Base-by-base conservation (phyloP, 2,329 filamentous ascomycete species). In the Sporothrix brasiliensis region DNA sequence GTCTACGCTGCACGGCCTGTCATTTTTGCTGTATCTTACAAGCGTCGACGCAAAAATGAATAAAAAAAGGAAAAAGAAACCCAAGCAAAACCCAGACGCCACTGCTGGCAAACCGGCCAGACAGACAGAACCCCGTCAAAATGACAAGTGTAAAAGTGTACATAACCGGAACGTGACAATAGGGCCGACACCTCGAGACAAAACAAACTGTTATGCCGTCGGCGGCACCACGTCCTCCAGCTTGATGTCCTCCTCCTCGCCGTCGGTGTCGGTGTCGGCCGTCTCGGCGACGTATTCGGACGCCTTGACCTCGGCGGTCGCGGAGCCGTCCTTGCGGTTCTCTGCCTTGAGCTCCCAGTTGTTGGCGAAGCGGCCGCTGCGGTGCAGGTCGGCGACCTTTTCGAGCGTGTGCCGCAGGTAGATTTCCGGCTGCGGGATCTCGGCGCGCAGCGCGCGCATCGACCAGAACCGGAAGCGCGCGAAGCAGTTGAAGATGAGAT, bases 401-500 rank as follows among this genome's bases (percentile, higher is more conserved):
- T 94, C 91, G 74, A 99, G 82, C 0, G 90, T 91, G 78, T 95
- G 88, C 69, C 94, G 93, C 73, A 99, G 87, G 79, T 94, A 98
- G n/a, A 91, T 89, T 78, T 98, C 95, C 1, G 95, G 95, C 81
- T 99, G 95, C 72, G 90, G 87, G 52, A 96, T 87, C 72, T 86
- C 83, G 67, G 88, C 85, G 73, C 93, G 92, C 75, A 99, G 87
- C 5, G 91, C 88, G 77, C 92, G 94, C 85, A 98, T 92, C n/a
- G 91, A 89, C 94, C 94, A 99, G 80, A 95, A 98, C 76, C 90
- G 89, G 84, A 91, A 97, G 76, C 91, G 84, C 70, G 90, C 88
- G 88, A 97, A 99, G 78, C 90, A 91, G 65, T 86, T 82, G 83
- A 94, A 93, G 72, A 99, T 89, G 74, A 88, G 86, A 81, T 97